These are phyloP conservation scores for Gossypium anomalum DNA, from an alignment of 345 rosid species.

Conservation along the genomic window DNA sequence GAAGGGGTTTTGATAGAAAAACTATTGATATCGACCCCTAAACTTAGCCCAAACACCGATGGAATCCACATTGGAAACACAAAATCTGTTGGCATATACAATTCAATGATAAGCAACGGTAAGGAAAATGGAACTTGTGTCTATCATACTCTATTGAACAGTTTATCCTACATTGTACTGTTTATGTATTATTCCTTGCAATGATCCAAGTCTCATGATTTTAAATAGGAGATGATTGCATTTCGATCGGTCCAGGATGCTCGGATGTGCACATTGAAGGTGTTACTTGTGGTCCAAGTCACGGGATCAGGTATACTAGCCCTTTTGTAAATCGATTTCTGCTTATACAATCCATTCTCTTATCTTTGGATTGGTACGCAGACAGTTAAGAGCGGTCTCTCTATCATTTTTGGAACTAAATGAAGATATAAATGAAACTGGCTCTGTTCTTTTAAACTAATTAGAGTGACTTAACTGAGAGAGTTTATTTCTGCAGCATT, in stretches of 20 bases:
- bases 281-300: constrained; percentile 85
- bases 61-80: constrained; percentile 89
- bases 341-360: too few relatives aligned
- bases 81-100: constrained; percentile 68
- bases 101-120: constrained; percentile 80
- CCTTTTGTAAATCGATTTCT: not conserved
- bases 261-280: constrained; percentile 62
- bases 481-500: constrained; percentile 43
- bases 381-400: not conserved
- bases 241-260: constrained; percentile 82
- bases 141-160: not conserved
- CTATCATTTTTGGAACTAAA: constrained; percentile 1
- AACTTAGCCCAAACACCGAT: constrained; percentile 92
- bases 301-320: constrained; percentile 69
- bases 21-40: constrained; percentile 71
- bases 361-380: not conserved
- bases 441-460: not conserved
- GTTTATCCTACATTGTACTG: not conserved
- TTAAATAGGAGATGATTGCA: constrained; percentile 73
- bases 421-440: not conserved
- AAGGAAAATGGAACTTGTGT: not conserved
- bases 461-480: not conserved
- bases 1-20: constrained; percentile 66
- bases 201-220: not conserved
- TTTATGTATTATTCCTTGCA: not conserved